Evolutionary conservation across 495 filamentous ascomycete genomes (phyloP).

Genomic region (Xylaria flabelliformis): DNA sequence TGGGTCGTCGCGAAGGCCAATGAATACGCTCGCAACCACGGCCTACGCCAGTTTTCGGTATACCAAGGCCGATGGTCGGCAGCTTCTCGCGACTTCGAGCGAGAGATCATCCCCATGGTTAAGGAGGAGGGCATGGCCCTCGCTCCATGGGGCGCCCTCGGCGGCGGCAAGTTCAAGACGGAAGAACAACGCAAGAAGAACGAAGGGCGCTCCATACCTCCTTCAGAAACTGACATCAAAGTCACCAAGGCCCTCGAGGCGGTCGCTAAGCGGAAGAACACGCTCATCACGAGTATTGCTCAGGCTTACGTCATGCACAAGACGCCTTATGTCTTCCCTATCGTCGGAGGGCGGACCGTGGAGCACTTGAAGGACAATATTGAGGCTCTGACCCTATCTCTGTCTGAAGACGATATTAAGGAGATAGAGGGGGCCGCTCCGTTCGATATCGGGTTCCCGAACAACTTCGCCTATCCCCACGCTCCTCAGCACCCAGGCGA

Average conservation of each 20-base stretch:
- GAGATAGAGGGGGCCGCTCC: slow-evolving; percentile 67
- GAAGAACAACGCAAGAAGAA: slow-evolving; percentile 48
- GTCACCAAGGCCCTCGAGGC: slow-evolving; percentile 64
- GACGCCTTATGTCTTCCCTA: slow-evolving; percentile 76
- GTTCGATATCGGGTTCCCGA: slow-evolving; percentile 70
- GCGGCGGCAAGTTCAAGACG: slow-evolving; percentile 68
- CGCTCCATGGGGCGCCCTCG: slow-evolving; percentile 68
- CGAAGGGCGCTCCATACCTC: slow-evolving; percentile 34
- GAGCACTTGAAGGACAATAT: slow-evolving; percentile 72
- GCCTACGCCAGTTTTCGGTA: slow-evolving; percentile 67
- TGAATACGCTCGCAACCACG: slow-evolving; percentile 68
- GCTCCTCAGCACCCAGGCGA: slow-evolving; percentile 49
- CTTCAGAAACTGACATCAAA: slow-evolving; percentile 50
- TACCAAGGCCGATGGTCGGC: slow-evolving; percentile 73
- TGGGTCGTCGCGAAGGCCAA: slow-evolving; percentile 74
- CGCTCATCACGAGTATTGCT: slow-evolving; percentile 63
- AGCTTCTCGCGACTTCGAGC: slow-evolving; percentile 67
- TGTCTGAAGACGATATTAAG: slow-evolving; percentile 66
- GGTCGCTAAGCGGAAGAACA: slow-evolving; percentile 61
- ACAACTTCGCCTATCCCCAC: slow-evolving; percentile 56
- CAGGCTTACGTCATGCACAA: slow-evolving; percentile 78
- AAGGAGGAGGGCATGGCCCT: slow-evolving; percentile 72
- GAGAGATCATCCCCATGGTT: slow-evolving; percentile 74
- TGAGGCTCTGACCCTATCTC: slow-evolving; percentile 63
- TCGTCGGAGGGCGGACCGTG: slow-evolving; percentile 67